Conservation (phyloP, 2,329 filamentous ascomycete species). For the Fusarium papillatum region DNA sequence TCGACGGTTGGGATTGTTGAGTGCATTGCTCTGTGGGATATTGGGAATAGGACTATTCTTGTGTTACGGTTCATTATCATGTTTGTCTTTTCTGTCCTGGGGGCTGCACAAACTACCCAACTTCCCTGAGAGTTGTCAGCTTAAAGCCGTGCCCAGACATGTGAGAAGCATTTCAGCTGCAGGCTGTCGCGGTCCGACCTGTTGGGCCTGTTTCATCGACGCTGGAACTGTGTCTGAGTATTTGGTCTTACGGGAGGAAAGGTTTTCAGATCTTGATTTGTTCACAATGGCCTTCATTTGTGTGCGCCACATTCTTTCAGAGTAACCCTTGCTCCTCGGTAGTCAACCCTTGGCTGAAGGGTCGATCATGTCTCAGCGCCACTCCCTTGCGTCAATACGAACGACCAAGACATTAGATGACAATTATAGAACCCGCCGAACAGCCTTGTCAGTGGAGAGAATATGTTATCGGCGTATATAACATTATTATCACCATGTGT, state of each 20-base stretch:
- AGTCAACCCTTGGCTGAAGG: slow-evolving; percentile 14
- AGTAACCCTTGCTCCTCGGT: background rate
- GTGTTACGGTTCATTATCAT: background rate
- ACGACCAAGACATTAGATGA: background rate
- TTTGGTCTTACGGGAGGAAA: background rate
- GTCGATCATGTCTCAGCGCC: slow-evolving; percentile 33
- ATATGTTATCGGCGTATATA: too few species aligned
- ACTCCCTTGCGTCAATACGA: slow-evolving; percentile 30
- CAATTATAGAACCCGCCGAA: background rate
- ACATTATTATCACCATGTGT: too few species aligned
- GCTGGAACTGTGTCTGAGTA: background rate
- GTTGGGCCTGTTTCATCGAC: background rate
- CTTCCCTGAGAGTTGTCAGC: background rate
- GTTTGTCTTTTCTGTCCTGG: background rate
- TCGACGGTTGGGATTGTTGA: background rate
- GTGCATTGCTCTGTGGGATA: background rate
- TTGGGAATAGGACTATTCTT: background rate
- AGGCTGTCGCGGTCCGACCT: background rate
- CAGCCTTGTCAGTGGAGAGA: too few species aligned
- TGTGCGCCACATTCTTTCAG: slow-evolving; percentile 20
- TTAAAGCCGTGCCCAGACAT: background rate
- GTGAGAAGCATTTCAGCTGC: background rate
- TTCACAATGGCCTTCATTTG: background rate
- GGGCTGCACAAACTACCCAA: background rate
- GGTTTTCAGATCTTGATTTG: background rate